Evolutionary conservation across 1,284 basidiomycete genomes (phyloP).

Genomic region (Fomitopsis schrenkii): DNA sequence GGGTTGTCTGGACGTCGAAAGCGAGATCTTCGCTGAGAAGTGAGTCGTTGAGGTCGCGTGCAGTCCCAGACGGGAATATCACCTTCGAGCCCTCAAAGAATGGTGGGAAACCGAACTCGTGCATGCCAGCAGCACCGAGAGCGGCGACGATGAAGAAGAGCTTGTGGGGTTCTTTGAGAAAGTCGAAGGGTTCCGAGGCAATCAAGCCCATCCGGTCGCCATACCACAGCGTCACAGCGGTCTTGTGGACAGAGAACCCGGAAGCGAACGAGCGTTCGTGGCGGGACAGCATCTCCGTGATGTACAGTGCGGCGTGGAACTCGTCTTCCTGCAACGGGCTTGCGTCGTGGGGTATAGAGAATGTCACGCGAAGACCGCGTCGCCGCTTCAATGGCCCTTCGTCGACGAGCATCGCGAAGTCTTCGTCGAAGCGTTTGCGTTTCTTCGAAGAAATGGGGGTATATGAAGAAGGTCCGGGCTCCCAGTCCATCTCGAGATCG

Average conservation of each 20-base stretch:
- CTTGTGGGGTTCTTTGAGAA: conserved; percentile 9
- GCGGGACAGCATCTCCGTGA: conserved; percentile 2
- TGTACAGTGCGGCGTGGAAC: conserved; percentile 1
- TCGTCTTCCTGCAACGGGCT: background rate
- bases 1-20: background rate
- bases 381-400: background rate
- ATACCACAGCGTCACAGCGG: conserved; percentile 20
- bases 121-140: conserved; percentile 9
- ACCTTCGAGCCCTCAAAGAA: conserved; percentile 1
- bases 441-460: background rate
- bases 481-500: background rate
- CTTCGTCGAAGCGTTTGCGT: background rate
- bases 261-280: background rate
- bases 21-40: background rate
- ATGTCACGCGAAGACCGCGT: background rate
- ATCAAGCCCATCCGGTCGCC: conserved; percentile 20
- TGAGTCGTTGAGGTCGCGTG: background rate
- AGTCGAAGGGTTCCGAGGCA: conserved; percentile 14
- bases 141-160: conserved; percentile 17
- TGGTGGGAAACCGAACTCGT: conserved; percentile 14
- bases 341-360: background rate
- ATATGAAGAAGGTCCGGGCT: background rate
- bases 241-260: background rate
- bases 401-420: background rate
- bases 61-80: background rate